These are phyloP conservation scores for Draba incana DNA, from an alignment of 345 rosid genomes.

Conservation along the genomic window DNA sequence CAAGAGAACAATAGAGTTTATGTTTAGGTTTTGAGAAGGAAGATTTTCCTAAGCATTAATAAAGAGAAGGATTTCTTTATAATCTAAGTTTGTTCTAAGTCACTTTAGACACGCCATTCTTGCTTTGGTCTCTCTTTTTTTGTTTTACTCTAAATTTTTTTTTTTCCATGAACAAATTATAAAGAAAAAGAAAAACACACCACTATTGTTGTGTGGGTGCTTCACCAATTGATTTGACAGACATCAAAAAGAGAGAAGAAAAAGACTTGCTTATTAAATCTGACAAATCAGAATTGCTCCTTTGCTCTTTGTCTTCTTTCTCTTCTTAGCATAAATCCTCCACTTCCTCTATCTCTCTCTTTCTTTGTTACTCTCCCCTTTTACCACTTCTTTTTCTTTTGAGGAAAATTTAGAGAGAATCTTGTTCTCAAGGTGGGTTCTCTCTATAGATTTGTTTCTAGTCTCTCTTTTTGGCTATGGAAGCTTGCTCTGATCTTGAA, in stretches of 20 bases:
- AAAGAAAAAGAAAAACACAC: constrained; percentile 29
- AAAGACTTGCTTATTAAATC: constrained; percentile 16
- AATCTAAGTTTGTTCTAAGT: too few relatives aligned
- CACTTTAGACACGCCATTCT: constrained; percentile 38
- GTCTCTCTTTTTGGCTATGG: constrained; percentile 55
- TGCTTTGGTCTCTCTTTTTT: constrained; percentile 31
- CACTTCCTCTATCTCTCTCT: constrained; percentile 33
- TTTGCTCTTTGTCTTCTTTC: constrained; percentile 62
- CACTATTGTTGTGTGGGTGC: constrained; percentile 41
- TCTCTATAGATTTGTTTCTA: constrained; percentile 3
- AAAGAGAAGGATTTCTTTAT: too few relatives aligned
- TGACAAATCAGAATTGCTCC: constrained; percentile 40
- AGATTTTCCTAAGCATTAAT: too few relatives aligned
- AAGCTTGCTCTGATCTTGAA: constrained; percentile 79
- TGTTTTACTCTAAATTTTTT: constrained; percentile 3
- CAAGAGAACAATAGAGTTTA: too few relatives aligned
- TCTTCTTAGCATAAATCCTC: constrained; percentile 46
- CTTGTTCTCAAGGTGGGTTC: constrained; percentile 44
- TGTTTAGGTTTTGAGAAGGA: too few relatives aligned
- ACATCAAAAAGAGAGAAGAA: constrained; percentile 14
- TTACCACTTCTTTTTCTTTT: constrained; percentile 37
- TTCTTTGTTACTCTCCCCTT: constrained; percentile 33
- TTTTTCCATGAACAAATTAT: constrained; percentile 29
- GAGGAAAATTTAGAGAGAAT: constrained; percentile 14
- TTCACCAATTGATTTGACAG: constrained; percentile 45